Evolutionary conservation across 2,329 filamentous ascomycete species (phyloP).

Genomic region (Fusarium acutatum): DNA sequence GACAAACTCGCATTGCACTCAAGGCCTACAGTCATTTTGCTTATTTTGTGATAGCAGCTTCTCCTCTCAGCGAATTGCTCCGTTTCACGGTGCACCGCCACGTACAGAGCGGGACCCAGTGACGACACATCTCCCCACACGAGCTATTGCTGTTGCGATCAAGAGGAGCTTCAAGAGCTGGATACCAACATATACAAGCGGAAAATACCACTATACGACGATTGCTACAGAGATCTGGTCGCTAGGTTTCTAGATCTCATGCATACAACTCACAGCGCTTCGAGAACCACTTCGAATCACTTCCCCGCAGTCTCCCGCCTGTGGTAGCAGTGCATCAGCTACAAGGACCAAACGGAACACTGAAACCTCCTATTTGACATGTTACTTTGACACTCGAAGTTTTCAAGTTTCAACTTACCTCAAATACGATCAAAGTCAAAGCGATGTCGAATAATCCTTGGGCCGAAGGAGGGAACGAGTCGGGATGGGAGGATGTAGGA

Average conservation of each 20-base stretch:
- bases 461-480: slow-evolving; percentile 33
- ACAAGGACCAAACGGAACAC: background rate
- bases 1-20: background rate
- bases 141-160: slow-evolving; percentile 16
- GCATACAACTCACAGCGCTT: slow-evolving; percentile 2
- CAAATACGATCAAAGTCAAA: background rate
- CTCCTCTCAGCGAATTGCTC: slow-evolving; percentile 6
- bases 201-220: background rate
- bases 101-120: slow-evolving; percentile 34
- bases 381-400: slow-evolving; percentile 10
- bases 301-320: slow-evolving; percentile 20
- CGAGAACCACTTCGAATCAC: slow-evolving; percentile 18
- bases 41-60: background rate
- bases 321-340: slow-evolving; percentile 18
- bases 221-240: background rate
- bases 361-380: slow-evolving; percentile 7
- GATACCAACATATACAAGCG: background rate
- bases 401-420: background rate
- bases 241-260: slow-evolving; percentile 4
- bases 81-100: slow-evolving; percentile 27
- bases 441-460: slow-evolving; percentile 39
- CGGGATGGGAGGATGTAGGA: slow-evolving; percentile 38
- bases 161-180: slow-evolving; percentile 3
- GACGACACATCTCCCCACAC: slow-evolving; percentile 39
- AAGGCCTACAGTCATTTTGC: background rate